Conservation (phyloP, 2,329 filamentous ascomycete species). For the Aspergillus udagawae region DNA sequence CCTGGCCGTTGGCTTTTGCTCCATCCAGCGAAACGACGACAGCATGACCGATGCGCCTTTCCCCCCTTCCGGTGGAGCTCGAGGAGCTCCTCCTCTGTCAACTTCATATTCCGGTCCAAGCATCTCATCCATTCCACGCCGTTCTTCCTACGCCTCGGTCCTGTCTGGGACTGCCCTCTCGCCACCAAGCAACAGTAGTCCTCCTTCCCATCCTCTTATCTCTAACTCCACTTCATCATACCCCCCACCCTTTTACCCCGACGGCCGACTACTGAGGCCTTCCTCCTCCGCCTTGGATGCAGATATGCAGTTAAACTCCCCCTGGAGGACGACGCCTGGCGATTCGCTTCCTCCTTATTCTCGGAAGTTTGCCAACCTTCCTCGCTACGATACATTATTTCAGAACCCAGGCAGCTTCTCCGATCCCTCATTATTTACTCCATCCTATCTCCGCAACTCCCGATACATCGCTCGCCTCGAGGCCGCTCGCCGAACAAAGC, state of each 20-base stretch:
- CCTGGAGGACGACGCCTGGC: constrained; percentile 42
- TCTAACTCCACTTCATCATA: constrained; percentile 32
- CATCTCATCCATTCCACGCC: constrained; percentile 44
- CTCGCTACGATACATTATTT: constrained; percentile 26
- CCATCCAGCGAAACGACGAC: constrained; percentile 21
- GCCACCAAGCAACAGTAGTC: constrained; percentile 37
- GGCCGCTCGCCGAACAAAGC: constrained; percentile 62
- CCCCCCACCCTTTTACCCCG: constrained; percentile 31
- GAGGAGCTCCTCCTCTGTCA: constrained; percentile 27
- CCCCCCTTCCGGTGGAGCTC: constrained; percentile 40
- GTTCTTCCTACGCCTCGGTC: constrained; percentile 61
- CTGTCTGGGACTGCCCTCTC: constrained; percentile 49
- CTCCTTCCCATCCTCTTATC: constrained; percentile 56
- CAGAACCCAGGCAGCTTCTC: constrained; percentile 21
- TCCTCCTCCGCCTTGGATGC: constrained; percentile 43
- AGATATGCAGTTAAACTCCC: constrained; percentile 47
- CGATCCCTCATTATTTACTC: constrained; percentile 57
- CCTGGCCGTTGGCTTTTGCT: constrained; percentile 6
- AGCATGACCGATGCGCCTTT: constrained; percentile 44
- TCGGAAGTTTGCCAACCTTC: constrained; percentile 42
- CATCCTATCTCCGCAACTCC: constrained; percentile 76
- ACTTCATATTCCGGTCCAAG: constrained; percentile 30
- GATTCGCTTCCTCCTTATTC: constrained; percentile 44
- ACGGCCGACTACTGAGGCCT: constrained; percentile 30
- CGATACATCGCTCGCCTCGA: constrained; percentile 73